These are phyloP conservation scores for Phyllosticta citriasiana DNA, from an alignment of 2,329 filamentous ascomycete genomes.

Conservation along the genomic window DNA sequence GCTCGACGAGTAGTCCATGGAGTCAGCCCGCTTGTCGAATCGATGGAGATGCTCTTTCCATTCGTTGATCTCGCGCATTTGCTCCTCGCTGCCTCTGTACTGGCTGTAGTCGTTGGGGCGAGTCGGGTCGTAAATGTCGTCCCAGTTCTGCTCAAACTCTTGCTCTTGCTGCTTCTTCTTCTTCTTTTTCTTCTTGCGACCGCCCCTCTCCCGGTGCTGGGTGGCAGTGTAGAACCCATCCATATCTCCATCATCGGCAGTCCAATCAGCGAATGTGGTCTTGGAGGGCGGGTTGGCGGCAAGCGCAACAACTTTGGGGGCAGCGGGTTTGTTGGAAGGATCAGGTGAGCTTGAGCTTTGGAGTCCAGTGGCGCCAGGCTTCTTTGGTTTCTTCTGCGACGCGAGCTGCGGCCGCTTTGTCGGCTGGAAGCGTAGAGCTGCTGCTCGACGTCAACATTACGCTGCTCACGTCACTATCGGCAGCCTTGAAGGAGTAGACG, in stretches of 20 bases:
- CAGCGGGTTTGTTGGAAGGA: slow-evolving; percentile 7
- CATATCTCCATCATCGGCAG: slow-evolving; percentile 70
- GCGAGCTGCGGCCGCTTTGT: slow-evolving; percentile 57
- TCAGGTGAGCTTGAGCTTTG: slow-evolving; percentile 14
- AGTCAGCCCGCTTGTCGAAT: slow-evolving; percentile 1
- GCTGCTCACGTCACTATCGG: slow-evolving; percentile 10
- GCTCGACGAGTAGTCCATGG: slow-evolving; percentile 26
- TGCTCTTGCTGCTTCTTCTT: slow-evolving; percentile 67
- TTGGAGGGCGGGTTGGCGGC: slow-evolving; percentile 44
- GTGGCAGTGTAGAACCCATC: slow-evolving; percentile 54
- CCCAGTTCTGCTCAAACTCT: slow-evolving; percentile 62
- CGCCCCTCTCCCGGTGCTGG: slow-evolving; percentile 56
- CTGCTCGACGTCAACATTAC: slow-evolving; percentile 9
- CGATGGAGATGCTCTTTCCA: slow-evolving; percentile 68
- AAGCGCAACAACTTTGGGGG: slow-evolving; percentile 15
- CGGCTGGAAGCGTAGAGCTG: slow-evolving; percentile 66
- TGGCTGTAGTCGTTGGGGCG: slow-evolving; percentile 76
- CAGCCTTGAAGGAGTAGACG: slow-evolving; percentile 15
- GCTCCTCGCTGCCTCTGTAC: slow-evolving; percentile 76
- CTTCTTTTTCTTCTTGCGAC: slow-evolving; percentile 48
- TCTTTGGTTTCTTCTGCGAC: slow-evolving; percentile 54
- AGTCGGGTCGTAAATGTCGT: slow-evolving; percentile 80
- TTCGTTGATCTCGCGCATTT: slow-evolving; percentile 66
- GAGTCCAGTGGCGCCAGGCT: slow-evolving; percentile 23
- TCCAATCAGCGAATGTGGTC: slow-evolving; percentile 72